Evolutionary conservation across 2,329 filamentous ascomycete genomes (phyloP).

Genomic region (Fusarium fracticaudum): DNA sequence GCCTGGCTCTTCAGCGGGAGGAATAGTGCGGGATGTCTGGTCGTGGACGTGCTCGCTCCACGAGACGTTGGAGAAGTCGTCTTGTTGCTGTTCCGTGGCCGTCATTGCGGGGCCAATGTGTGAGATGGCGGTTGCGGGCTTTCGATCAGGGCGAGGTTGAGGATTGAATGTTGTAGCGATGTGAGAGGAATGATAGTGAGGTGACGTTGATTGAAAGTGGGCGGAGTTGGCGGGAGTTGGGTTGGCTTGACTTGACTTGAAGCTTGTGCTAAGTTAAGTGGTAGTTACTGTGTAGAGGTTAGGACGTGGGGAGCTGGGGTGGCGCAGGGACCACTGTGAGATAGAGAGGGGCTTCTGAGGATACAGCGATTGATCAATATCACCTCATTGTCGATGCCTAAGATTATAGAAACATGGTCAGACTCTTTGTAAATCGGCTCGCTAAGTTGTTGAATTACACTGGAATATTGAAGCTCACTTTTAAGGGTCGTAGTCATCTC

Average conservation of each 20-base stretch:
- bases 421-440: fast-evolving
- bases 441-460: fast-evolving
- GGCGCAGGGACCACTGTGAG: conserved; percentile 31
- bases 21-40: conserved; percentile 44
- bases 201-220: conserved; percentile 1
- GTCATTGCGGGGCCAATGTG: conserved; percentile 39
- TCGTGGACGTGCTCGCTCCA: conserved; percentile 72
- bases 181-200: neutral
- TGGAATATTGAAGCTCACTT: fast-evolving
- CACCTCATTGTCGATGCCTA: fast-evolving
- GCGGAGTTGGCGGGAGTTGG: conserved; percentile 34
- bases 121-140: neutral
- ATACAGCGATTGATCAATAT: neutral
- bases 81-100: conserved; percentile 62
- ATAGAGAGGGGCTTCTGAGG: conserved; percentile 25
- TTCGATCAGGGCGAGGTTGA: neutral
- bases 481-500: neutral
- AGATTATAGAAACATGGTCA: fast-evolving
- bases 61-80: conserved; percentile 83
- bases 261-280: conserved; percentile 26
- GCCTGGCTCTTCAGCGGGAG: conserved; percentile 42
- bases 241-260: conserved; percentile 28
- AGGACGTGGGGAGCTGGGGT: conserved; percentile 33
- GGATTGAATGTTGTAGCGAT: neutral
- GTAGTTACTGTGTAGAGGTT: neutral